Evolutionary conservation across 1,284 basidiomycete genomes (phyloP).

Genomic region (Fomitopsis schrenkii): DNA sequence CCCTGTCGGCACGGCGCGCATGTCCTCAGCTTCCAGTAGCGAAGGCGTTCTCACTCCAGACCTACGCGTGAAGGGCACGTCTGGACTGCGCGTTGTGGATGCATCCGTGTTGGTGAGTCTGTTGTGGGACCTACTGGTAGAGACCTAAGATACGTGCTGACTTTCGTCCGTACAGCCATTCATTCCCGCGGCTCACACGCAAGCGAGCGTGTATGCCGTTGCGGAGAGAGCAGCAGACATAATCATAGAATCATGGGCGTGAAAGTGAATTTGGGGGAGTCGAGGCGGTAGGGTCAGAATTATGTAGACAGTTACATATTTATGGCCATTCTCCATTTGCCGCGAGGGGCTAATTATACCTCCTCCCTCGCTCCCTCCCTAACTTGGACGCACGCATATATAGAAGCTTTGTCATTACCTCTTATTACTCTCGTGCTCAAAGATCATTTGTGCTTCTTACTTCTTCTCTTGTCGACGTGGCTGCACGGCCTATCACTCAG

Average conservation of each 20-base stretch:
- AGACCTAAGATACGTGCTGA: background rate
- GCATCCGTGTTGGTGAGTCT: slow-evolving; percentile 15
- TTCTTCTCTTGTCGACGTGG: no score
- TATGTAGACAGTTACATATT: no score
- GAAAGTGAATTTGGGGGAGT: no score
- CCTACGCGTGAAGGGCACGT: slow-evolving; percentile 16
- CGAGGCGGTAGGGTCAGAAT: no score
- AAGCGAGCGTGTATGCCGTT: slow-evolving; percentile 13
- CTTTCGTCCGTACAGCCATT: slow-evolving; percentile 6
- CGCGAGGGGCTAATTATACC: no score
- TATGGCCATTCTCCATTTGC: no score
- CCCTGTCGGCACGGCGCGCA: slow-evolving; percentile 21
- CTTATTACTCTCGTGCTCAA: no score
- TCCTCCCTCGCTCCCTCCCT: no score
- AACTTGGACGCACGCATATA: no score
- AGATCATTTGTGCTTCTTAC: no score
- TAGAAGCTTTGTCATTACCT: no score
- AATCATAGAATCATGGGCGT: slow-evolving; percentile 3
- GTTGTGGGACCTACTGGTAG: background rate
- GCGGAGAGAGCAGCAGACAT: slow-evolving; percentile 17
- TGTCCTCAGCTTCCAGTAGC: slow-evolving; percentile 13
- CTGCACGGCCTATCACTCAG: no score
- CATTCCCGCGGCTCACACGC: slow-evolving; percentile 15
- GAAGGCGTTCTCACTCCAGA: slow-evolving; percentile 24
- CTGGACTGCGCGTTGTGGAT: slow-evolving; percentile 17